Conservation (phyloP, 192 early-diverging fungal genomes). For the Jimgerdemannia lactiflua region DNA sequence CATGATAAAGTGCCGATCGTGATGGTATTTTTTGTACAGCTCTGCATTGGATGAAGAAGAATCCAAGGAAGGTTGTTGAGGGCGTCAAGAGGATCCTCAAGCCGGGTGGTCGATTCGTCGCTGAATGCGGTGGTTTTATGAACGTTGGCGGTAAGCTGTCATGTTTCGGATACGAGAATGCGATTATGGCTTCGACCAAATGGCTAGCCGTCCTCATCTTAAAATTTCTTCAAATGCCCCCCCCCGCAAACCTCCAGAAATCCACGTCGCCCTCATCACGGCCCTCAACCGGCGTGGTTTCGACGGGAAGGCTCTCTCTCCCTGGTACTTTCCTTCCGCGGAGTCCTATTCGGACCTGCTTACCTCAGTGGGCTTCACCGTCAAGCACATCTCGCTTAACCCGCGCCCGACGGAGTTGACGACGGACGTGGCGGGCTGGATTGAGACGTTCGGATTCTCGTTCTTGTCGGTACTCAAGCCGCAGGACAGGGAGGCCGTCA, state of each 20-base stretch:
- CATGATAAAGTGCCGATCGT: background rate
- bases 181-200: background rate
- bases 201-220: constrained; percentile 9
- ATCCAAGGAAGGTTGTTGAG: constrained; percentile 53
- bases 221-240: background rate
- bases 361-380: constrained; percentile 45
- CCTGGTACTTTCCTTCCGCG: constrained; percentile 46
- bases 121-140: constrained; percentile 52
- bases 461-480: constrained; percentile 48
- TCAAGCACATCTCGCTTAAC: constrained; percentile 39
- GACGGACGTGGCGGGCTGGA: constrained; percentile 58
- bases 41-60: constrained; percentile 69
- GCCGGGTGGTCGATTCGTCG: constrained; percentile 54
- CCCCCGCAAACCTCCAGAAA: constrained; percentile 9
- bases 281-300: constrained; percentile 44
- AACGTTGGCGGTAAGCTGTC: constrained; percentile 27
- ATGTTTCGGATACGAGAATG: too few species aligned
- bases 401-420: constrained; percentile 53
- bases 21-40: constrained; percentile 33
- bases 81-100: constrained; percentile 53
- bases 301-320: constrained; percentile 29
- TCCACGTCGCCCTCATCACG: constrained; percentile 29
- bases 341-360: constrained; percentile 48
- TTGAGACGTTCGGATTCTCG: constrained; percentile 64
- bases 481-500: constrained; percentile 18